A percentile compares a stretch with the other conserved stretches of the same genome.
Conservation (phyloP, 2,329 filamentous ascomycete genomes). For the Trichoderma semiorbis region DNA sequence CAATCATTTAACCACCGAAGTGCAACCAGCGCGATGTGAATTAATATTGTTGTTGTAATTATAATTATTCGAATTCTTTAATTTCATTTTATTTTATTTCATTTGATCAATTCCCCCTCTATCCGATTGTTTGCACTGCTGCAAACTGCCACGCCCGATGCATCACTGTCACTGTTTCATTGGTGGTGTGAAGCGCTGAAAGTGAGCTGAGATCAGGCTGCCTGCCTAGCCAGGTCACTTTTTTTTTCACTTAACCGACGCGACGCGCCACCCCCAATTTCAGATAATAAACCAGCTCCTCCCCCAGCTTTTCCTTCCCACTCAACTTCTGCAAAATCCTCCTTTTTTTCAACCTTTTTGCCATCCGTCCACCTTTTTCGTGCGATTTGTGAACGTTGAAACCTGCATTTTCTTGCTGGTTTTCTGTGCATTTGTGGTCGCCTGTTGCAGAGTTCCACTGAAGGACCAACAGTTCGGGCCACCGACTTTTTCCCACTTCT, state of each 20-base stretch:
- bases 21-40: background rate
- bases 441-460: background rate
- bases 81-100: background rate
- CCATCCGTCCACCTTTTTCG: background rate
- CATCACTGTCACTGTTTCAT: background rate
- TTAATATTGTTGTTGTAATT: background rate
- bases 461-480: background rate
- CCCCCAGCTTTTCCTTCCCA: conserved; percentile 4
- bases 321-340: background rate
- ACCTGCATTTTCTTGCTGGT: background rate
- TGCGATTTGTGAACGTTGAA: background rate
- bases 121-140: background rate
- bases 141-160: background rate
- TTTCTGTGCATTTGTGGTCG: background rate
- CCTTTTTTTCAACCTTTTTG: background rate
- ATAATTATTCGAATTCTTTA: background rate
- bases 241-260: conserved; percentile 17
- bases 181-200: conserved; percentile 8
- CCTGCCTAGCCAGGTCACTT: conserved; percentile 12
- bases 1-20: background rate
- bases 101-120: background rate
- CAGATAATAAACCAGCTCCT: conserved; percentile 7
- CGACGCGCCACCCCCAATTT: conserved; percentile 15
- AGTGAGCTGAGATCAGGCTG: background rate
- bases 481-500: conserved; percentile 6